Evolutionary conservation across 345 rosid genomes (phyloP).

Genomic region (Jatropha curcas): DNA sequence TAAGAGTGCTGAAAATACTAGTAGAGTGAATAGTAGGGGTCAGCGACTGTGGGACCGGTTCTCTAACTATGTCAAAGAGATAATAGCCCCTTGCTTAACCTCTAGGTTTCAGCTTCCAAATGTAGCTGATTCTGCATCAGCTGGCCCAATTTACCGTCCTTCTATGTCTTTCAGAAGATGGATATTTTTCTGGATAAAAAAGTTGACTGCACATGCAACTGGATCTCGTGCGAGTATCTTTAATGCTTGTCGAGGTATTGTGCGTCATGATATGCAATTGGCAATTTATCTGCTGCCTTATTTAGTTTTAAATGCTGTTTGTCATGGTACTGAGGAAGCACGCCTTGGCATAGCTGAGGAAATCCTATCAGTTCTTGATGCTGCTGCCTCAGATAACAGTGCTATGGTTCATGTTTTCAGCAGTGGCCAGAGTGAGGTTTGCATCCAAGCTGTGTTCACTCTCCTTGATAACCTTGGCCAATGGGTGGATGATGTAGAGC

Average conservation of each 20-base stretch:
- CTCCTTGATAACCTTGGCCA: constrained; percentile 98
- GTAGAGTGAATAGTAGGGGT: constrained; percentile 66
- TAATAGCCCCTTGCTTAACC: constrained; percentile 94
- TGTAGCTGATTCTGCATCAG: constrained; percentile 65
- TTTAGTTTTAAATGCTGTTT: constrained; percentile 82
- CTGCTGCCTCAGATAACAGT: constrained; percentile 75
- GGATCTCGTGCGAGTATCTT: constrained; percentile 87
- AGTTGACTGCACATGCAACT: constrained; percentile 80
- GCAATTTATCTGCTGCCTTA: constrained; percentile 89
- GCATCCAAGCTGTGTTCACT: constrained; percentile 91
- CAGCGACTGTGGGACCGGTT: constrained; percentile 89
- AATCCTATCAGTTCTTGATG: constrained; percentile 82
- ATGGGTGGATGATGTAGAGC: constrained; percentile 93
- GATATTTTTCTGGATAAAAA: constrained; percentile 83
- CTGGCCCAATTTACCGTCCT: constrained; percentile 82
- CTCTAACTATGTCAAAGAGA: constrained; percentile 90
- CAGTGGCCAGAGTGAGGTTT: constrained; percentile 85
- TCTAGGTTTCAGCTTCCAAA: constrained; percentile 94
- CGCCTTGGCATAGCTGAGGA: constrained; percentile 82
- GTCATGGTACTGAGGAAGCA: constrained; percentile 84
- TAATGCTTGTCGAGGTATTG: constrained; percentile 92
- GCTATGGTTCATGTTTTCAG: constrained; percentile 50
- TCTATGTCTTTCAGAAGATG: constrained; percentile 96
- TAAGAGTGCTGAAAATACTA: constrained; percentile 35
- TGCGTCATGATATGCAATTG: constrained; percentile 94